Base-by-base conservation (phyloP, 345 rosid genomes). In the Rhodamnia argentea region DNA sequence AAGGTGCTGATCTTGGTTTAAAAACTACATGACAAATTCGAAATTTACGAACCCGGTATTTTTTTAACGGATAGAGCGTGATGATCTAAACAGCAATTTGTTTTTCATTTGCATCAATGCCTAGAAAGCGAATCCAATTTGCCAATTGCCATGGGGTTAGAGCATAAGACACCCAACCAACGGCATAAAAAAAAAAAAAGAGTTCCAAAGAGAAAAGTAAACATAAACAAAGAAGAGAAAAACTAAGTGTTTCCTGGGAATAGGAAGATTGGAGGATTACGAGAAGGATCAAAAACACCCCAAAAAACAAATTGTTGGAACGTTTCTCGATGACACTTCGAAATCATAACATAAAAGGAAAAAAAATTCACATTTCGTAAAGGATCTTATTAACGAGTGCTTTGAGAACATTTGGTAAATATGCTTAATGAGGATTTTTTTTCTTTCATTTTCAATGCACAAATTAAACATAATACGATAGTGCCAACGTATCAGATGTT, bases 101-200 rank as follows among this genome's bases (percentile, higher is more conserved):
- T 47, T 89, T 91, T 90, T 88, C 93, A 81, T 94, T 91, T 88
- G 90, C 84, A 89, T 90, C 95, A 89, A 90, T 88, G 92, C 90
- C 60, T 58, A 78, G 83, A 84, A 85, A 50, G 88, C 83, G 86
- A 86, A 85, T 82, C 90, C 87, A 37, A 70, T 58, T 86, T 54
- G 29, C n/a, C 75, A 24, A 56, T 81, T 54, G 44, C 83, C 85
- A 32, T 82, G 88, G 78, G 60, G 84, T 70, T 42, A 37, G 47
- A 89, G 87, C 84, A 85, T 7, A 81, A 84, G 88, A 84, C 86
- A 52, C 86, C 59, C 84, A 83, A 70, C 59, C 70, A 57, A 86
- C 18, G 84, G 84, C 84, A 52, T 13, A 37, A 82, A 82, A 82
- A 82, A 26, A 82, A 26, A 11, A 51, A 51, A 50, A 50, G 10